Evolutionary conservation across 768 basidiomycete genomes (phyloP).

Genomic region (Zangia roseola): DNA sequence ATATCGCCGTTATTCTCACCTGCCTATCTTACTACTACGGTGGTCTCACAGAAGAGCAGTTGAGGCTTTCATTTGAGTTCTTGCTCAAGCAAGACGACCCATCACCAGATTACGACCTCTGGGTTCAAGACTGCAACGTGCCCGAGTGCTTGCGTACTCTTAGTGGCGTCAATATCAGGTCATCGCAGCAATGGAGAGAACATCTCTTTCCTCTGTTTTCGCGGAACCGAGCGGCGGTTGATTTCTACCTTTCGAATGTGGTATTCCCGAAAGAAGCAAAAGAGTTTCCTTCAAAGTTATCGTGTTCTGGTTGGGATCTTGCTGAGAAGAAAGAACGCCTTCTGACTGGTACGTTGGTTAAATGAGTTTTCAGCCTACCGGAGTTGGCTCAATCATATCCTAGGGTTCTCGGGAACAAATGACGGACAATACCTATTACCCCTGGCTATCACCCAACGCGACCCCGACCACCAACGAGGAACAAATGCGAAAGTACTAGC

Average conservation of each 20-base stretch:
- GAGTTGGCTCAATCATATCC: neutral
- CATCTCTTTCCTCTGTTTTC: neutral
- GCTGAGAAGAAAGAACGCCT: slow-evolving; percentile 19
- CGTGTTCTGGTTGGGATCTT: slow-evolving; percentile 36
- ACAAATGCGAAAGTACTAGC: slow-evolving; percentile 13
- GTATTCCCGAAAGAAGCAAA: slow-evolving; percentile 36
- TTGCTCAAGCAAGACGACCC: too few relatives aligned
- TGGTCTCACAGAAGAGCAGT: too few relatives aligned
- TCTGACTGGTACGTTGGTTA: slow-evolving; percentile 1
- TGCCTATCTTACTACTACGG: slow-evolving; percentile 28
- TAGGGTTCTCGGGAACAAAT: slow-evolving; percentile 41
- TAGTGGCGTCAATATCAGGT: neutral
- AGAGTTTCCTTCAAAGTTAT: slow-evolving; percentile 32
- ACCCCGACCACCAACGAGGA: slow-evolving; percentile 15
- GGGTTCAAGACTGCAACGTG: neutral
- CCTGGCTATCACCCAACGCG: slow-evolving; percentile 26
- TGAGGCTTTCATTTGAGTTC: too few relatives aligned
- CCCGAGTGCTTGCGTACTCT: slow-evolving; percentile 19
- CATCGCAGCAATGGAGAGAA: slow-evolving; percentile 7
- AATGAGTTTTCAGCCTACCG: too few relatives aligned
- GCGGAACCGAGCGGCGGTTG: neutral
- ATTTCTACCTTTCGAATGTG: slow-evolving; percentile 23
- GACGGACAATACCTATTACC: slow-evolving; percentile 38
- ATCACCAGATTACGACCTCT: too few relatives aligned
- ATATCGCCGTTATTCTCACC: slow-evolving; percentile 43